Evolutionary conservation across 495 filamentous ascomycete species (phyloP).

Genomic region (Xylaria bambusicola): DNA sequence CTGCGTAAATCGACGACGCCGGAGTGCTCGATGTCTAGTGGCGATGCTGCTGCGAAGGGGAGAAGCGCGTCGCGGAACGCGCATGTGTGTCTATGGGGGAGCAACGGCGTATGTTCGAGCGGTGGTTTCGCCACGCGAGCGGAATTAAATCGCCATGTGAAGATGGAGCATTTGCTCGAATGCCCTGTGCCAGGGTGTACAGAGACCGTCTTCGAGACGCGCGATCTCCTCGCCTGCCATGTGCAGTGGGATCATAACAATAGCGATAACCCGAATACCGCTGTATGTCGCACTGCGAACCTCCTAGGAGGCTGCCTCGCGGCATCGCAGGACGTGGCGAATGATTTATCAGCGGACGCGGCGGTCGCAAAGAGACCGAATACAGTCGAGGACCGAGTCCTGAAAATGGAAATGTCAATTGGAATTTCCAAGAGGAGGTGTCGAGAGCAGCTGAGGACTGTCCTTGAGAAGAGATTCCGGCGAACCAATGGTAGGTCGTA

Average conservation of each 20-base stretch:
- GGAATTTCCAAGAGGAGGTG: conserved; percentile 32
- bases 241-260: conserved; percentile 23
- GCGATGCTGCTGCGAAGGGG: neutral
- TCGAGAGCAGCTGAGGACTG: conserved; percentile 26
- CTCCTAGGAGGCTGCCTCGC: conserved; percentile 6
- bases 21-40: neutral
- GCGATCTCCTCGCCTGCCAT: conserved; percentile 28
- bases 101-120: conserved; percentile 21
- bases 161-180: conserved; percentile 32
- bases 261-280: neutral
- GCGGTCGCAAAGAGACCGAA: neutral
- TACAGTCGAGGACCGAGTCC: conserved; percentile 12
- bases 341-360: neutral
- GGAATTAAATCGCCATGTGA: conserved; percentile 36
- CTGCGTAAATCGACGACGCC: conserved; percentile 19
- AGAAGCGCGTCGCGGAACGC: neutral
- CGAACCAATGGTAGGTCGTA: conserved; percentile 20
- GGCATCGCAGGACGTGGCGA: neutral
- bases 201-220: conserved; percentile 22
- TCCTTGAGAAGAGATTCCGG: conserved; percentile 27
- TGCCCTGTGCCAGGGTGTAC: conserved; percentile 30
- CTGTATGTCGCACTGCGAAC: conserved; percentile 4
- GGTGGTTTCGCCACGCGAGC: conserved; percentile 27
- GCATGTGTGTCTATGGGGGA: conserved; percentile 32
- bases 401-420: conserved; percentile 30